Evolutionary conservation across 1,284 basidiomycete species (phyloP).

Genomic region (Erythrobasidium hasegawianum): DNA sequence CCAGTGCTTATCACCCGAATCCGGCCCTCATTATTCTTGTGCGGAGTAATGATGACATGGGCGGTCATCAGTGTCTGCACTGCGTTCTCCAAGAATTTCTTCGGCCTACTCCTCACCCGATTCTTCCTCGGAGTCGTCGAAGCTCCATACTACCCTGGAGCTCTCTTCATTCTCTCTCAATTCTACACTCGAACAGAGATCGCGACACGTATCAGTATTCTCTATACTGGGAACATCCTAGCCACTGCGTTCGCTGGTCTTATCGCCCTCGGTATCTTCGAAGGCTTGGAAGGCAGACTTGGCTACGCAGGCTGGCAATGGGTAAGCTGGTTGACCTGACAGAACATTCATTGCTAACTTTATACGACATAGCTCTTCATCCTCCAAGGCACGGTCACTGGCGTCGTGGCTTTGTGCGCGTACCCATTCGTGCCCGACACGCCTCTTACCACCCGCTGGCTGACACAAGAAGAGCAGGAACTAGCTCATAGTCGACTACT

Average conservation of each 20-base stretch:
- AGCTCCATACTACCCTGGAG: constrained; percentile 12
- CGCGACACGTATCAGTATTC: constrained; percentile 9
- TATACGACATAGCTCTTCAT: neutral
- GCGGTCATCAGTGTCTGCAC: constrained; percentile 14
- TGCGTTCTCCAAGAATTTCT: constrained; percentile 10
- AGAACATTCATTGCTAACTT: neutral
- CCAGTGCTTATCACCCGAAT: constrained; percentile 3
- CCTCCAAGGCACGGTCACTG: constrained; percentile 11
- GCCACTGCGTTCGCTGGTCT: constrained; percentile 16
- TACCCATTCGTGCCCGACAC: constrained; percentile 11
- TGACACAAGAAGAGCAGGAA: neutral
- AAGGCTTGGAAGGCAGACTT: constrained; percentile 1
- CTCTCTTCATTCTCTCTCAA: constrained; percentile 13
- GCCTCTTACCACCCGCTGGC: constrained; percentile 10
- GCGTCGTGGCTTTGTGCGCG: constrained; percentile 5
- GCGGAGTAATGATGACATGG: constrained; percentile 7
- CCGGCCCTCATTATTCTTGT: neutral
- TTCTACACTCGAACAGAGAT: constrained; percentile 17
- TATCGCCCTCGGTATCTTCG: constrained; percentile 10
- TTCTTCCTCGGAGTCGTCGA: constrained; percentile 25
- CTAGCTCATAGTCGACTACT: constrained; percentile 8
- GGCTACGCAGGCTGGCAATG: constrained; percentile 14
- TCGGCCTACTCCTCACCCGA: constrained; percentile 6
- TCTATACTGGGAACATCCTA: constrained; percentile 14
- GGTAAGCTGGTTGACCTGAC: neutral